Base-by-base conservation (phyloP, 306 rosid genomes). In the Gastrolobium villosum region DNA sequence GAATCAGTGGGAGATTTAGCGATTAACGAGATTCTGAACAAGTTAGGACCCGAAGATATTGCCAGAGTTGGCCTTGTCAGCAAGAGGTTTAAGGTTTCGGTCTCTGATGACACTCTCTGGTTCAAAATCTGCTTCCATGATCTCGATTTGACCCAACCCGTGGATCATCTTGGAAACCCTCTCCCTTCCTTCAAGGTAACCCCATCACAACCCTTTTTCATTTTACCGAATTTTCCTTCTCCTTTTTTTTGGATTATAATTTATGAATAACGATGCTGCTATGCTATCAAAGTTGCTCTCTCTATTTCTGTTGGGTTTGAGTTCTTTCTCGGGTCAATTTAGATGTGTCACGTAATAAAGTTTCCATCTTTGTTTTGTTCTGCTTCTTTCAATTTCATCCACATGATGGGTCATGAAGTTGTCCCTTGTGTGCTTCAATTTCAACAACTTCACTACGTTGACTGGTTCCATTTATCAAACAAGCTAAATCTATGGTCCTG, bases 61-160 rank as follows among this genome's bases (percentile, higher is more conserved):
- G 97, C 85, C 1, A 80, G 78, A 35, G 82, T 88, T 10, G 85
- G 90, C 2, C 91, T 97, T 71, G 91, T 87, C 1, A 86, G 84
- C 82, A 89, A 85, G 50, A 83, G 81, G 54, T 81, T 92, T 7
- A 55, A 84, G 55, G 75, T 84, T 65, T 84, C 82, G 0, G 91
- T 96, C 57, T 95, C 94, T 35, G 96, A 85, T 2, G 96, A 95
- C 1, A 4, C 86, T 61, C 78, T 95, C 11, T 95, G 99, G 99
- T 66, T 37, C 84, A 84, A 65, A 34, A 57, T 88, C 72, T 95
- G 95, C 83, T 79, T 56, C 54, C 46, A 30, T 10, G 98, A 92
- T 7, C 98, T 92, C 44, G 43, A 43, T 76, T 75, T 95, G 37
- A 45, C 84, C 1, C 72, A 65, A 1, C 94, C 97, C 40, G 3